phyloP scores from a whole-genome alignment of 768 basidiomycete species.

The Melanogaster broomeanus region DNA sequence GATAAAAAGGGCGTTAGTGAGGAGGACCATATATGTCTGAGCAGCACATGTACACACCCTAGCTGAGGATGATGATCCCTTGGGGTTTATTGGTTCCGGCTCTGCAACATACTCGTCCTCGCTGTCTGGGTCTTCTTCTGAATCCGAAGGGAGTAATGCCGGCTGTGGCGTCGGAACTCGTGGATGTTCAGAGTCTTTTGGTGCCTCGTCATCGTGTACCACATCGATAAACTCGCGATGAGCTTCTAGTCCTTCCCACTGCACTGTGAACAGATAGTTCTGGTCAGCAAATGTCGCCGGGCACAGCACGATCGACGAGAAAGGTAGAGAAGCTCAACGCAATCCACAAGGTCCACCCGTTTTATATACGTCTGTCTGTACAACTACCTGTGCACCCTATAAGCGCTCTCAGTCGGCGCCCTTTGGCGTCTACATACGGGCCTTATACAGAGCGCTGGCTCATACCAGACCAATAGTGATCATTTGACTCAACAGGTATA shows the following conservation, averaged over 20 bases:
- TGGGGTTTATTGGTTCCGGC: constrained; percentile 31
- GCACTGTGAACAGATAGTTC: constrained; percentile 48
- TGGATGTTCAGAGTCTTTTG: constrained; percentile 12
- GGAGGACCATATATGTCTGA: constrained; percentile 10
- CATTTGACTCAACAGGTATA: constrained; percentile 37
- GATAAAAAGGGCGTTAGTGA: constrained; percentile 11
- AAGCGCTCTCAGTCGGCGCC: constrained; percentile 15
- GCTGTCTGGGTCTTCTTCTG: constrained; percentile 52
- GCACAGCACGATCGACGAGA: constrained; percentile 14
- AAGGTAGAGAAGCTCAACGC: constrained; percentile 9
- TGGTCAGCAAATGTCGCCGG: constrained; percentile 28
- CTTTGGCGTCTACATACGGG: constrained; percentile 20
- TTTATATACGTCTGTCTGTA: constrained; percentile 4
- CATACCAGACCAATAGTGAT: constrained; percentile 31
- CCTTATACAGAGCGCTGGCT: constrained; percentile 24
- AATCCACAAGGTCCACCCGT: background rate
- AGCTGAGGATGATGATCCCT: constrained; percentile 25
- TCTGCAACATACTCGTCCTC: constrained; percentile 75
- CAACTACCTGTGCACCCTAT: background rate
- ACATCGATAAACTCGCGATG: constrained; percentile 44
- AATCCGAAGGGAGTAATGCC: constrained; percentile 42
- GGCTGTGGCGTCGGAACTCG: constrained; percentile 30
- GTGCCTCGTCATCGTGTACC: constrained; percentile 20
- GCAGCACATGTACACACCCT: constrained; percentile 43
- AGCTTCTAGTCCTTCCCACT: constrained; percentile 70